Conservation (phyloP, 345 rosid species). For the Aquilaria yunnanensis region DNA sequence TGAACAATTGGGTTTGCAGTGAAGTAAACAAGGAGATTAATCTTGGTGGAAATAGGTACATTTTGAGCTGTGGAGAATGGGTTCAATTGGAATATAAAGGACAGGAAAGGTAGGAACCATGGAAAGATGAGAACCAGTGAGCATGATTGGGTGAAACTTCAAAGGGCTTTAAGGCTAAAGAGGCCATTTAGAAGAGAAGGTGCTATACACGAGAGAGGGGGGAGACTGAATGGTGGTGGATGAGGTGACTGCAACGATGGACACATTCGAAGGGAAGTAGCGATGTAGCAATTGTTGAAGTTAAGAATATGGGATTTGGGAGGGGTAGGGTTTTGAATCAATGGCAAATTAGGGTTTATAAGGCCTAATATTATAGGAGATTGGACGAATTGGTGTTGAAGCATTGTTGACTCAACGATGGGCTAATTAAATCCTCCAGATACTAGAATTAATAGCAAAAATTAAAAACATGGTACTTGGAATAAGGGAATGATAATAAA, state of each 20-base stretch:
- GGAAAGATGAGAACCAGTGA: constrained; percentile 66
- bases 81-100: constrained; percentile 41
- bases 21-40: constrained; percentile 53
- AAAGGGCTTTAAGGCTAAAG: constrained; percentile 62
- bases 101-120: constrained; percentile 60
- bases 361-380: constrained; percentile 85
- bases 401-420: constrained; percentile 30
- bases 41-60: constrained; percentile 50
- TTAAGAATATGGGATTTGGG: constrained; percentile 43
- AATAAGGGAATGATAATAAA: too few species aligned
- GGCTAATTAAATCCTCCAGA: too few species aligned
- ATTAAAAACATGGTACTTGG: too few species aligned
- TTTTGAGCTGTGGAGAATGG: constrained; percentile 42
- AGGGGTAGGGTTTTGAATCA: constrained; percentile 59
- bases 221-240: constrained; percentile 59
- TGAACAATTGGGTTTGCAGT: constrained; percentile 86
- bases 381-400: constrained; percentile 72
- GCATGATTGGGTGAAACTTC: constrained; percentile 75
- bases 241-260: constrained; percentile 39
- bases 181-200: constrained; percentile 77
- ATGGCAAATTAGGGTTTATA: constrained; percentile 66
- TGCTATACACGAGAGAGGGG: constrained; percentile 81
- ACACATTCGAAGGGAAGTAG: neutral
- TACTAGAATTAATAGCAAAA: too few species aligned
- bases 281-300: constrained; percentile 24